Evolutionary conservation across 768 basidiomycete species (phyloP).

Genomic region (Suillus fuscotomentosus): DNA sequence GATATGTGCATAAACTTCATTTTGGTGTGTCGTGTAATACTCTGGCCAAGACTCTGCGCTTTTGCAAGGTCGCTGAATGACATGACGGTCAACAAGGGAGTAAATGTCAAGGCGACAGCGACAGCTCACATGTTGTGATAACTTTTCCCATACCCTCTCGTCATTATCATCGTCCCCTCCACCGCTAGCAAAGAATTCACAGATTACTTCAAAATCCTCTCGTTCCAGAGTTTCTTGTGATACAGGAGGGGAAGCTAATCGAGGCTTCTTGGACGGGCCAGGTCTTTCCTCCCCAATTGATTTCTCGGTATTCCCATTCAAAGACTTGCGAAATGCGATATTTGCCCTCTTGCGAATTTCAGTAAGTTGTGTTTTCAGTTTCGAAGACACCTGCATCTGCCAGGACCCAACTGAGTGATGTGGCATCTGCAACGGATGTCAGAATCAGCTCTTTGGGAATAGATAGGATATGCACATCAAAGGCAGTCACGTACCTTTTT

Average conservation of each 20-base stretch:
- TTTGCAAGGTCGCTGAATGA: conserved; percentile 36
- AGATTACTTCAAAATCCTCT: conserved; percentile 51
- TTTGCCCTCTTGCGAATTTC: conserved; percentile 46
- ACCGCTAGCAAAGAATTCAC: conserved; percentile 53
- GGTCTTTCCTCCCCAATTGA: neutral
- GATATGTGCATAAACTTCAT: conserved; percentile 42
- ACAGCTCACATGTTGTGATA: conserved; percentile 45
- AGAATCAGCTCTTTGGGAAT: conserved; percentile 4
- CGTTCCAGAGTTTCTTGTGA: conserved; percentile 14
- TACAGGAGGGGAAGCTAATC: neutral
- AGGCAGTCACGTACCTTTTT: conserved; percentile 39
- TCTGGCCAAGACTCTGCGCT: conserved; percentile 47
- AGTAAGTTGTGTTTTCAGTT: conserved; percentile 41
- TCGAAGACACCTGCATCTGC: conserved; percentile 36
- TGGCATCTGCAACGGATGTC: conserved; percentile 46
- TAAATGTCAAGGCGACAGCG: conserved; percentile 13
- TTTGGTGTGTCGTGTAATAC: conserved; percentile 47
- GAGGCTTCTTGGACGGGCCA: conserved; percentile 3
- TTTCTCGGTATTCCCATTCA: neutral
- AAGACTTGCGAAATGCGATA: conserved; percentile 48
- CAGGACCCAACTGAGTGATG: conserved; percentile 56
- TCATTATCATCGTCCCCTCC: conserved; percentile 47
- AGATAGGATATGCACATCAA: neutral
- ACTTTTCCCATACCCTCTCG: conserved; percentile 50
- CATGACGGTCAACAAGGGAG: conserved; percentile 4